Percentiles rank a stretch among this genome's conserved stretches.
phyloP scores from a whole-genome alignment of 192 early-diverging fungal species.

The Coemansia sp. region DNA sequence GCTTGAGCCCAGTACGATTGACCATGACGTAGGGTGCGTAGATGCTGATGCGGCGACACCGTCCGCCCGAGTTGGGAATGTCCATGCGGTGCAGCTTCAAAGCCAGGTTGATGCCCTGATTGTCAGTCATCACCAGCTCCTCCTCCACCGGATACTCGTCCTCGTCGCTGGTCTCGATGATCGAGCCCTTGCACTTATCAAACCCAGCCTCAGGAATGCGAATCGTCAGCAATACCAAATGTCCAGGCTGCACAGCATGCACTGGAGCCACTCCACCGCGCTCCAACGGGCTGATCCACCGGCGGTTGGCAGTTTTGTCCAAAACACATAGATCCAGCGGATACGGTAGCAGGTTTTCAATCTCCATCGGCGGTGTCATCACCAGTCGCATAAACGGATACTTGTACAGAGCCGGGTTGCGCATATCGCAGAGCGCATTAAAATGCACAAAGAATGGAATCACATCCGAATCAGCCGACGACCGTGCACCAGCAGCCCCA shows the following conservation, averaged over 20 bases:
- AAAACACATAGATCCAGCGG: slow-evolving; percentile 74
- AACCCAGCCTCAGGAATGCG: slow-evolving; percentile 74
- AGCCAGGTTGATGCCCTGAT: slow-evolving; percentile 58
- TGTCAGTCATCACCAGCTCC: slow-evolving; percentile 63
- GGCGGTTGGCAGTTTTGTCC: slow-evolving; percentile 68
- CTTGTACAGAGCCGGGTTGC: slow-evolving; percentile 46
- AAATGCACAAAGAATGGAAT: slow-evolving; percentile 45
- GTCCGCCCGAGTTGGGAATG: slow-evolving; percentile 62
- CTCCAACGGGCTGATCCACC: slow-evolving; percentile 60
- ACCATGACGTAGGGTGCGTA: slow-evolving; percentile 91
- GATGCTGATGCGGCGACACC: slow-evolving; percentile 75
- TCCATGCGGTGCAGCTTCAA: slow-evolving; percentile 63
- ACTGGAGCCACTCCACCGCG: slow-evolving; percentile 72
- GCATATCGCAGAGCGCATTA: slow-evolving; percentile 29
- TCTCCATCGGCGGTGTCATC: slow-evolving; percentile 72
- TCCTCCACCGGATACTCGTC: slow-evolving; percentile 79
- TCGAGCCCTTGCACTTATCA: slow-evolving; percentile 71
- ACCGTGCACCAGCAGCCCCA: not conserved
- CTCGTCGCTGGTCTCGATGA: slow-evolving; percentile 77
- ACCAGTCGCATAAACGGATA: slow-evolving; percentile 81
- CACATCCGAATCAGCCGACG: slow-evolving; percentile 9
- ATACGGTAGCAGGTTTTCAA: slow-evolving; percentile 95
- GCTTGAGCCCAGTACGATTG: slow-evolving; percentile 83
- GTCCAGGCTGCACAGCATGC: slow-evolving; percentile 79
- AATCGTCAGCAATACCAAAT: slow-evolving; percentile 73